These are phyloP conservation scores for Cyclanthera cordifolia DNA, from an alignment of 306 rosid species.

Conservation along the genomic window DNA sequence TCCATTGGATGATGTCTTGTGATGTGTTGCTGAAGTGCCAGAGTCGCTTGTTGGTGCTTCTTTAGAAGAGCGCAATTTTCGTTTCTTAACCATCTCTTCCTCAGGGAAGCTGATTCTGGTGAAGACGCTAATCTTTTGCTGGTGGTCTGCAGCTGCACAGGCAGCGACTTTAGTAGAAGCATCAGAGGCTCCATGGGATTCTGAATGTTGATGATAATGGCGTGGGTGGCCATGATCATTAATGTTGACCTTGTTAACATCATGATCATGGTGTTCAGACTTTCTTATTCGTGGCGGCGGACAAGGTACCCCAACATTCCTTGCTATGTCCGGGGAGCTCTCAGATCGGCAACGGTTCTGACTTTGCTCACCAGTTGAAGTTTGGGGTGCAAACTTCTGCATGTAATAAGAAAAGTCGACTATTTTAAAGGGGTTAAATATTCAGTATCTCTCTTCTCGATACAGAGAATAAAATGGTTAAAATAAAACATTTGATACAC, in stretches of 20 bases:
- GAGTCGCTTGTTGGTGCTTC: slow-evolving; percentile 23
- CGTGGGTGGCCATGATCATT: slow-evolving; percentile 22
- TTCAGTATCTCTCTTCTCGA: neutral
- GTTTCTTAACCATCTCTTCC: slow-evolving; percentile 44
- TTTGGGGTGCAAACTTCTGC: slow-evolving; percentile 55
- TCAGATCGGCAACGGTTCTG: slow-evolving; percentile 39
- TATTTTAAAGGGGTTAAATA: neutral
- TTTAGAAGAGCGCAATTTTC: slow-evolving; percentile 27
- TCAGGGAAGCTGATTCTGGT: slow-evolving; percentile 64
- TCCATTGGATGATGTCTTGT: slow-evolving; percentile 38
- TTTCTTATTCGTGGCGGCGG: slow-evolving; percentile 42
- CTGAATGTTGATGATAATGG: slow-evolving; percentile 45
- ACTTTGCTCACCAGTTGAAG: slow-evolving; percentile 31
- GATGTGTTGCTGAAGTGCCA: slow-evolving; percentile 22
- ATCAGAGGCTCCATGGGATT: slow-evolving; percentile 38
- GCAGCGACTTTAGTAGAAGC: slow-evolving; percentile 19
- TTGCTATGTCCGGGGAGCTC: slow-evolving; percentile 36
- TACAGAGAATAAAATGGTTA: neutral
- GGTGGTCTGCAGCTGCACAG: slow-evolving; percentile 41
- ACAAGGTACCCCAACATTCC: slow-evolving; percentile 26
- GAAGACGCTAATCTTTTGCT: slow-evolving; percentile 79
- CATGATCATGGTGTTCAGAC: slow-evolving; percentile 36
- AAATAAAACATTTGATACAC: neutral
- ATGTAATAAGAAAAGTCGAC: neutral
- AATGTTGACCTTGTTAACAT: slow-evolving; percentile 17